phyloP scores from a whole-genome alignment of 73 alveolate genomes.

The Paramecium primaurelia region DNA sequence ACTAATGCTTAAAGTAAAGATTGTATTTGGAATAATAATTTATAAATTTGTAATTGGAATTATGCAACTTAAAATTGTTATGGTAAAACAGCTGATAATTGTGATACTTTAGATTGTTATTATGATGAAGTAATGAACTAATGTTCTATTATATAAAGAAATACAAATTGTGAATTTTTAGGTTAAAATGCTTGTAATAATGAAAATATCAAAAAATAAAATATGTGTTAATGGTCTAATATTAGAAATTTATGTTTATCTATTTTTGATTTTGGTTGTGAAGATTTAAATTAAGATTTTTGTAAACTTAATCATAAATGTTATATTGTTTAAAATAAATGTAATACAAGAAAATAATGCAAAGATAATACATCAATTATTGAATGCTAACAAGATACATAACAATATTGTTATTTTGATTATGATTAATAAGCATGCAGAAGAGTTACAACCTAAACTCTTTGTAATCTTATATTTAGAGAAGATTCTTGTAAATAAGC shows the following conservation, averaged over 20 bases:
- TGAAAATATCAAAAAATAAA: not conserved
- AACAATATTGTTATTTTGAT: not conserved
- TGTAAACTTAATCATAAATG: not conserved
- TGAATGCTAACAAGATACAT: not conserved
- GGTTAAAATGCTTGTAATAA: not conserved
- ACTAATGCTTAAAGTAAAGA: not conserved
- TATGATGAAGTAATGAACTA: not conserved
- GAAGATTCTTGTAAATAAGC: not conserved
- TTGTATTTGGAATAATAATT: not conserved
- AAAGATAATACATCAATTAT: not conserved
- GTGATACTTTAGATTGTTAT: not conserved
- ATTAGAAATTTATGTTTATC: not conserved
- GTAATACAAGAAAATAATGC: not conserved
- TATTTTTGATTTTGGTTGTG: not conserved
- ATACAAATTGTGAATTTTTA: not conserved
- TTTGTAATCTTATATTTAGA: not conserved
- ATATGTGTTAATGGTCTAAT: not conserved
- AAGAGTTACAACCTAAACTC: not conserved
- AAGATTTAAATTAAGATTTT: not conserved
- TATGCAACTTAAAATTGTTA: not conserved
- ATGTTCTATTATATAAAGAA: not conserved
- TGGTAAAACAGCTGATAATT: not conserved
- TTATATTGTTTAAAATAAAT: not conserved
- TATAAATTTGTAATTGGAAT: not conserved
- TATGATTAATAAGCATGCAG: not conserved